Evolutionary conservation across 2,329 filamentous ascomycete species (phyloP).

Genomic region (Graphiopsis chlorocephala): DNA sequence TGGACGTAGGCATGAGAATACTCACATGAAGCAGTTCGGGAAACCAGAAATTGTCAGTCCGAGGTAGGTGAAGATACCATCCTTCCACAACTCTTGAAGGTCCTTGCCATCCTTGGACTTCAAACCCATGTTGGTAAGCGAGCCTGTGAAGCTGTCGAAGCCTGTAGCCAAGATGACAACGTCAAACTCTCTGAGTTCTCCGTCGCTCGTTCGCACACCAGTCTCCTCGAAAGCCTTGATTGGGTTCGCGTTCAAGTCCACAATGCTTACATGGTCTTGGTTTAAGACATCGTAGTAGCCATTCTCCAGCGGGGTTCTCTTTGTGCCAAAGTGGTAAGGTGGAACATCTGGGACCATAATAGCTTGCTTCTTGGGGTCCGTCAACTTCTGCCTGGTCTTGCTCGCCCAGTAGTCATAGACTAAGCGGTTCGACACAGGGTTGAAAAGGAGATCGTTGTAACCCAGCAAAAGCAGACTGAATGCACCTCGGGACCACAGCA

Average conservation of each 20-base stretch:
- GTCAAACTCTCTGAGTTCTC: conserved; percentile 42
- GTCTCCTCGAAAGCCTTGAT: conserved; percentile 43
- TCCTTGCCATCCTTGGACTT: conserved; percentile 34
- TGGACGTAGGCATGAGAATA: background rate
- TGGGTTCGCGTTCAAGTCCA: conserved; percentile 42
- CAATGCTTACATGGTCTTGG: conserved; percentile 40
- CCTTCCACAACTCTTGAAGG: conserved; percentile 45
- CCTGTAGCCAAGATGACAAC: conserved; percentile 46
- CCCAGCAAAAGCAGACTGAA: conserved; percentile 43
- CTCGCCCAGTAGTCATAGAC: conserved; percentile 47
- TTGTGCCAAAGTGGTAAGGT: conserved; percentile 44
- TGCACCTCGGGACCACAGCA: conserved; percentile 37
- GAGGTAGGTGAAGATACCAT: conserved; percentile 41
- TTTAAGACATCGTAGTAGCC: conserved; percentile 49
- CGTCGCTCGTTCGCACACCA: conserved; percentile 43
- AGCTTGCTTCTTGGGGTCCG: conserved; percentile 43
- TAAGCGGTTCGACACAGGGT: conserved; percentile 39
- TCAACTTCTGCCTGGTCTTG: conserved; percentile 41
- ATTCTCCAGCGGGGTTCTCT: conserved; percentile 45
- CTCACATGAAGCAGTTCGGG: conserved; percentile 37
- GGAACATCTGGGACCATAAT: conserved; percentile 43
- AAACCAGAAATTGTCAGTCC: conserved; percentile 35
- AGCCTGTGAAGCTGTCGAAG: conserved; percentile 42
- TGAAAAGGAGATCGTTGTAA: conserved; percentile 38
- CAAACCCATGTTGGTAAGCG: conserved; percentile 37